phyloP scores from a whole-genome alignment of 202 grass and related monocot species.

The Sporobolus alterniflorus region DNA sequence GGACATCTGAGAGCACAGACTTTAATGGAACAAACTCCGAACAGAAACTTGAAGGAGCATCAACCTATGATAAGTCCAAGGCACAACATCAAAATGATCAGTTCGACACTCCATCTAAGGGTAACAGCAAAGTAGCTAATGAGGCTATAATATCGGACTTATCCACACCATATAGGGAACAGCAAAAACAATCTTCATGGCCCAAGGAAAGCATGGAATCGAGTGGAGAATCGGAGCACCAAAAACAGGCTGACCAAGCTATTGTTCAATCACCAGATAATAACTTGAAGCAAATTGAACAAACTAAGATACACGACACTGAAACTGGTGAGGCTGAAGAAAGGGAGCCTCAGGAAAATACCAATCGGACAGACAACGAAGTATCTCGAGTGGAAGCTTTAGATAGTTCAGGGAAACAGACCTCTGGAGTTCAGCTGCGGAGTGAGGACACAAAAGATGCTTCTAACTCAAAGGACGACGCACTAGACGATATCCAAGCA shows the following conservation, averaged over 20 bases:
- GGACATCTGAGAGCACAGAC: background rate
- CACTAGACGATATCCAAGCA: slow-evolving; percentile 1
- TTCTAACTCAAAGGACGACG: background rate
- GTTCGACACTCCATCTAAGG: slow-evolving; percentile 3
- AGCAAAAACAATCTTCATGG: background rate
- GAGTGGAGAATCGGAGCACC: slow-evolving; percentile 1
- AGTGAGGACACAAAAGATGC: background rate
- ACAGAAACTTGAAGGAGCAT: slow-evolving; percentile 3
- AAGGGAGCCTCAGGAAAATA: background rate
- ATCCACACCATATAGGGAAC: background rate
- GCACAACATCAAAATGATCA: slow-evolving; percentile 6
- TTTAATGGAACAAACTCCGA: background rate
- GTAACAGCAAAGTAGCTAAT: background rate
- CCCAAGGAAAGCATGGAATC: slow-evolving; percentile 7
- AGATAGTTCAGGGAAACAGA: slow-evolving; percentile 1
- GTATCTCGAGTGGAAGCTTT: slow-evolving; percentile 27
- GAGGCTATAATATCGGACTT: background rate
- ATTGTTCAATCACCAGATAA: background rate
- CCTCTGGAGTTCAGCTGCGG: slow-evolving; percentile 1
- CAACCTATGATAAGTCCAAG: slow-evolving; percentile 13
- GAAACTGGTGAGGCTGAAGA: slow-evolving; percentile 3
- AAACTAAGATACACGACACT: slow-evolving; percentile 4
- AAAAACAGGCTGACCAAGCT: background rate
- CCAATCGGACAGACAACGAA: slow-evolving; percentile 13
- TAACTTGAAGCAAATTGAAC: slow-evolving; percentile 20